Conservation (phyloP, 345 rosid genomes). For the Schrenkiella parvula region DNA sequence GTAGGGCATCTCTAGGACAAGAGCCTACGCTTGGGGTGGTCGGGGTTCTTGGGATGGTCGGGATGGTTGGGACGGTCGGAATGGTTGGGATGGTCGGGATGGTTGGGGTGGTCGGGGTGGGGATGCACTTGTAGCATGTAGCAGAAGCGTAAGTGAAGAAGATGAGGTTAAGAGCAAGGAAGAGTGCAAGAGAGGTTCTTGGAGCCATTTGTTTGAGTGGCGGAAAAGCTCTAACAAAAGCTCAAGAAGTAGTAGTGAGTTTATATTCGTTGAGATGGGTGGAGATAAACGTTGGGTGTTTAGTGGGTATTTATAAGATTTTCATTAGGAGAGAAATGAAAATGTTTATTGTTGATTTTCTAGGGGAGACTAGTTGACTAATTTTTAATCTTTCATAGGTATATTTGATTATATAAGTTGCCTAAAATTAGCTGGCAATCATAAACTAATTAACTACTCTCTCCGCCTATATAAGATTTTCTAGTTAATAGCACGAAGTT, state of each 20-base stretch:
- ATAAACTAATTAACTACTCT: background rate
- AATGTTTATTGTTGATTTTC: background rate
- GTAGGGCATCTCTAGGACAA: slow-evolving; percentile 37
- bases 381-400: background rate
- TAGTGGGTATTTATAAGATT: slow-evolving; percentile 26
- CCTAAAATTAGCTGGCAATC: slow-evolving; percentile 12
- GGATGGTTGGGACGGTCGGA: background rate
- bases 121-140: slow-evolving; percentile 44
- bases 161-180: slow-evolving; percentile 46
- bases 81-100: background rate
- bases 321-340: background rate
- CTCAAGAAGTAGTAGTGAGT: slow-evolving; percentile 2
- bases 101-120: background rate
- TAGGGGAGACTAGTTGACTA: background rate
- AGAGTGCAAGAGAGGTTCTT: slow-evolving; percentile 44
- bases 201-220: slow-evolving; percentile 37
- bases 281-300: background rate
- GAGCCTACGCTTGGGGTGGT: background rate
- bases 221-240: background rate
- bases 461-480: too few species aligned
- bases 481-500: too few species aligned
- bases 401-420: background rate
- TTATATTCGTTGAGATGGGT: slow-evolving; percentile 5
- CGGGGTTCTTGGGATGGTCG: background rate
- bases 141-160: slow-evolving; percentile 46